phyloP scores from a whole-genome alignment of 129 eudicot genomes.

The Centaurea solstitialis region DNA sequence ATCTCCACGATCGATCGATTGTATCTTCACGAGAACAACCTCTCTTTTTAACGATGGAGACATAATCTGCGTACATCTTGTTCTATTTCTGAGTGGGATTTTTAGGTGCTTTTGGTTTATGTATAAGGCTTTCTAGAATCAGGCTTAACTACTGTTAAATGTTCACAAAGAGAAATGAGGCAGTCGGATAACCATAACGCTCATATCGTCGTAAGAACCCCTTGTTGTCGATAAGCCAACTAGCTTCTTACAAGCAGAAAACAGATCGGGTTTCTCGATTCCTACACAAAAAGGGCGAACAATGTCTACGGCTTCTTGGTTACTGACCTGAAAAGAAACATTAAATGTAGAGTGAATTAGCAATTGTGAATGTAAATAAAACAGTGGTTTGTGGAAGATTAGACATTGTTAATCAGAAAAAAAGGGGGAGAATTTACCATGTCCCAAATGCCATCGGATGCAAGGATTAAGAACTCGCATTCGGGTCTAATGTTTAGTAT shows the following conservation, averaged over 20 bases:
- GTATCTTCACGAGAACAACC: background rate
- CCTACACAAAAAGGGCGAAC: conserved; percentile 49
- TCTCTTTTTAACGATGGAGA: background rate
- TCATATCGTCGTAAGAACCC: conserved; percentile 79
- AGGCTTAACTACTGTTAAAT: background rate
- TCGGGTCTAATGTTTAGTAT: conserved; percentile 48
- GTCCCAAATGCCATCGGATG: conserved; percentile 97
- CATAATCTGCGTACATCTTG: background rate
- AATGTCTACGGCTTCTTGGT: conserved; percentile 84
- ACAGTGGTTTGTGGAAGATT: background rate
- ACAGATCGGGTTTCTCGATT: conserved; percentile 32
- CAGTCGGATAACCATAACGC: conserved; percentile 67
- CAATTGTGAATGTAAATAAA: background rate
- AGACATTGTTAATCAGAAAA: background rate
- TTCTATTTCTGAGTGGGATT: background rate
- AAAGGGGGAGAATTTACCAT: conserved; percentile 40
- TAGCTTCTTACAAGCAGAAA: conserved; percentile 75
- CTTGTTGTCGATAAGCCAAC: conserved; percentile 58
- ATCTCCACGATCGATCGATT: no score
- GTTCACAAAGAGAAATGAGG: conserved; percentile 35
- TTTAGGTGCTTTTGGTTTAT: background rate
- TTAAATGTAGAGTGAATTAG: conserved; percentile 8
- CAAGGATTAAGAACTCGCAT: conserved; percentile 76
- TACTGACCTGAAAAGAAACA: conserved; percentile 57
- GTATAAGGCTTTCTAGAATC: background rate